A percentile compares a stretch with the other conserved stretches of the same genome.
Conservation (phyloP, 176 grass and related monocot species). For the Alopecurus myosuroides region DNA sequence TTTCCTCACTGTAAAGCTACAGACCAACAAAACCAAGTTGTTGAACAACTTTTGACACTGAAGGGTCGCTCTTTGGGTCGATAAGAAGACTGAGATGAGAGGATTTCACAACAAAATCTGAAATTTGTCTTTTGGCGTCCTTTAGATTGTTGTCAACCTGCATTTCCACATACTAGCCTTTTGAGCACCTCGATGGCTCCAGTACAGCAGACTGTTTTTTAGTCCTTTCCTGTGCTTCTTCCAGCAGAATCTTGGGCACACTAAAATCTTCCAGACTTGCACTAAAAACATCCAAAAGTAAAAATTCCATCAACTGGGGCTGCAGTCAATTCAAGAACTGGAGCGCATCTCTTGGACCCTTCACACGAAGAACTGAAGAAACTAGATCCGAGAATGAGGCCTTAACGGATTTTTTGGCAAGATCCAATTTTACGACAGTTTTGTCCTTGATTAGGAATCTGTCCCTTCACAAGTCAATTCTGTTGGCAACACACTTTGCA, state of each 20-base stretch:
- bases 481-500: constrained; percentile 59
- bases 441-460: constrained; percentile 32
- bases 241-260: constrained; percentile 47
- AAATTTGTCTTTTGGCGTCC: constrained; percentile 52
- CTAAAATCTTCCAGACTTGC: constrained; percentile 70
- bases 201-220: constrained; percentile 52
- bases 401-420: constrained; percentile 50
- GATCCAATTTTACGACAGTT: constrained; percentile 45
- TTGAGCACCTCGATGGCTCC: constrained; percentile 42
- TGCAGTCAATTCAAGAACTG: constrained; percentile 70
- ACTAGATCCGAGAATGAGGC: constrained; percentile 50
- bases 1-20: constrained; percentile 71
- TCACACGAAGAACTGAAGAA: constrained; percentile 39
- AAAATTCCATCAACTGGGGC: constrained; percentile 72
- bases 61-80: constrained; percentile 61
- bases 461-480: constrained; percentile 41
- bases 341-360: constrained; percentile 55
- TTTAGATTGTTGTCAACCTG: constrained; percentile 66
- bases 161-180: constrained; percentile 53
- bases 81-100: constrained; percentile 59
- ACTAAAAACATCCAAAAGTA: constrained; percentile 41
- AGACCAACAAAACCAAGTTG: constrained; percentile 87
- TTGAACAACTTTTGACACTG: constrained; percentile 70
- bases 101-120: constrained; percentile 48
- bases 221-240: constrained; percentile 50